phyloP scores from a whole-genome alignment of 2,329 filamentous ascomycete genomes.

The Fusarium sp. region DNA sequence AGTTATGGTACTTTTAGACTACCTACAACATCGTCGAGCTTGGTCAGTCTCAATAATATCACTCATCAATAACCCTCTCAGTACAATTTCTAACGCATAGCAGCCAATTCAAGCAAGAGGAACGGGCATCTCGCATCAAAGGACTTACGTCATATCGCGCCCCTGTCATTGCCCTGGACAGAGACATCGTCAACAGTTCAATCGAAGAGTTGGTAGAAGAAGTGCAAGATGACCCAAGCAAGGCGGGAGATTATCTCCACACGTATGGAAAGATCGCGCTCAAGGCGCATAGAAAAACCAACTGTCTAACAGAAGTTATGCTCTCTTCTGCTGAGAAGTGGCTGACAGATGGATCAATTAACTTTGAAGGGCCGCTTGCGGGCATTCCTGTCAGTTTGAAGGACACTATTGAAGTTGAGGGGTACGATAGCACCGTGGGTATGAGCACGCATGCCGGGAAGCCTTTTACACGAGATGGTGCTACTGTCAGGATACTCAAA shows the following conservation, averaged over 20 bases:
- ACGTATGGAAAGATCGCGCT: constrained; percentile 90
- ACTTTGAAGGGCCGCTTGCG: constrained; percentile 84
- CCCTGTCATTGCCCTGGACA: constrained; percentile 74
- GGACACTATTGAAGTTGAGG: constrained; percentile 81
- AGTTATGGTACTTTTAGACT: constrained; percentile 63
- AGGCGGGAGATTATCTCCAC: constrained; percentile 79
- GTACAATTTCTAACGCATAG: neutral
- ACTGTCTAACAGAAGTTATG: constrained; percentile 90
- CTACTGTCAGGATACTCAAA: constrained; percentile 81
- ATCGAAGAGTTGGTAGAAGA: constrained; percentile 83
- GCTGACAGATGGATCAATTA: constrained; percentile 68
- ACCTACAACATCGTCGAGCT: constrained; percentile 77
- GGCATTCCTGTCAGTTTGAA: constrained; percentile 91
- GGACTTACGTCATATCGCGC: constrained; percentile 75
- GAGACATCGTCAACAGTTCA: constrained; percentile 75
- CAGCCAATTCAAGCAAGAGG: constrained; percentile 83
- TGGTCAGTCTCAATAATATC: constrained; percentile 63
- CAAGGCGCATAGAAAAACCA: constrained; percentile 86
- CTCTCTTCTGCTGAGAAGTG: constrained; percentile 82
- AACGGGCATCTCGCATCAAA: constrained; percentile 77
- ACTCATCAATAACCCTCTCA: neutral
- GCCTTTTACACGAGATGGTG: constrained; percentile 74
- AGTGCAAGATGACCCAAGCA: constrained; percentile 76
- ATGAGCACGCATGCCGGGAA: constrained; percentile 81
- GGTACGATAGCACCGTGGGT: constrained; percentile 85